Conservation (phyloP, 768 basidiomycete species). For the Dioszegia hungarica region DNA sequence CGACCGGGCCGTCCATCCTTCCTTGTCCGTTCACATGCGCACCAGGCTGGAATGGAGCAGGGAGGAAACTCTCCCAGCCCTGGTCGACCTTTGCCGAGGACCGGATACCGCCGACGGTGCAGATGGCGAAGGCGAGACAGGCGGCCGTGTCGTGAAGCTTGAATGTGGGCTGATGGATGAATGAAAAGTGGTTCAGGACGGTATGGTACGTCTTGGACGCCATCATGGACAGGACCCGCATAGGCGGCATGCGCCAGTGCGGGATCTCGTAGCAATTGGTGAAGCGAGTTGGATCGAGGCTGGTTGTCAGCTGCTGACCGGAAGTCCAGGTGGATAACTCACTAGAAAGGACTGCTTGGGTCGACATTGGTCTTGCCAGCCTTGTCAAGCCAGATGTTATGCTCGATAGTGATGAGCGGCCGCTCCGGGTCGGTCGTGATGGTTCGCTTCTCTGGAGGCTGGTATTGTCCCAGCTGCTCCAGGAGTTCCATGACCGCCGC, state of each 20-base stretch:
- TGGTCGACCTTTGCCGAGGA: neutral
- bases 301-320: neutral
- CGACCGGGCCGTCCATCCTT: slow-evolving; percentile 26
- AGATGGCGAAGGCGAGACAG: slow-evolving; percentile 50
- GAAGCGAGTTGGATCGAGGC: slow-evolving; percentile 35
- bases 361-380: slow-evolving; percentile 31
- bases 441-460: slow-evolving; percentile 27
- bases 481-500: slow-evolving; percentile 20
- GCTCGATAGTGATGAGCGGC: slow-evolving; percentile 38
- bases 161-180: slow-evolving; percentile 51
- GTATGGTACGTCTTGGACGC: slow-evolving; percentile 47
- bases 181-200: slow-evolving; percentile 49
- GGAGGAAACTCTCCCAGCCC: neutral
- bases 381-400: slow-evolving; percentile 5
- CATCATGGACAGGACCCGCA: slow-evolving; percentile 44
- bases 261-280: slow-evolving; percentile 47
- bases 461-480: slow-evolving; percentile 27
- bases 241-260: slow-evolving; percentile 48
- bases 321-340: slow-evolving; percentile 1
- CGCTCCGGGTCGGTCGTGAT: slow-evolving; percentile 41
- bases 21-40: neutral
- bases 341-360: slow-evolving; percentile 44
- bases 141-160: slow-evolving; percentile 42
- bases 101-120: slow-evolving; percentile 45
- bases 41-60: neutral